Evolutionary conservation across 2,329 filamentous ascomycete species (phyloP).

Genomic region (Aspergillus caelatus): DNA sequence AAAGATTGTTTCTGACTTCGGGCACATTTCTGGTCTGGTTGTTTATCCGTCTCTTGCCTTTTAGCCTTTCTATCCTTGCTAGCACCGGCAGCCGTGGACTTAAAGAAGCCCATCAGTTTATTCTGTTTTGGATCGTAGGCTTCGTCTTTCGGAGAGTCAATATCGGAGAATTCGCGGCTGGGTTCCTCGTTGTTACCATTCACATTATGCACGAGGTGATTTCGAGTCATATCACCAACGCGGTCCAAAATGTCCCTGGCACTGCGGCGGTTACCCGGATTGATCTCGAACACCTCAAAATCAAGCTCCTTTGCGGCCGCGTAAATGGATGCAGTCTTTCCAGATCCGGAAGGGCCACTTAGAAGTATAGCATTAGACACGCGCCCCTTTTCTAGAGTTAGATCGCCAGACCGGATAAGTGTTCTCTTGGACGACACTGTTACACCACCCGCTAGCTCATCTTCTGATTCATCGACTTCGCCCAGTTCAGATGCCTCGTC

Average conservation of each 20-base stretch:
- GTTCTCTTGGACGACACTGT: slow-evolving; percentile 42
- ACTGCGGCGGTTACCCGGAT: slow-evolving; percentile 77
- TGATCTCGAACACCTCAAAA: slow-evolving; percentile 95
- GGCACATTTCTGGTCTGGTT: slow-evolving; percentile 36
- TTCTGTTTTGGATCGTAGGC: slow-evolving; percentile 72
- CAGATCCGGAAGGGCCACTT: slow-evolving; percentile 85
- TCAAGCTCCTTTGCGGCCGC: slow-evolving; percentile 88
- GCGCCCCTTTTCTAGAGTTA: slow-evolving; percentile 54
- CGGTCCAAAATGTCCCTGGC: slow-evolving; percentile 89
- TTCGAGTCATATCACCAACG: slow-evolving; percentile 95
- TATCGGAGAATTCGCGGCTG: slow-evolving; percentile 19
- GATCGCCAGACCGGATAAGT: slow-evolving; percentile 45
- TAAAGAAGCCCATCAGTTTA: slow-evolving; percentile 82
- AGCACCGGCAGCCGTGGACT: slow-evolving; percentile 50
- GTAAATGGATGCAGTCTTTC: slow-evolving; percentile 90
- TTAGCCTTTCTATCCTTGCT: slow-evolving; percentile 22
- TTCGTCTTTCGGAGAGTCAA: slow-evolving; percentile 57
- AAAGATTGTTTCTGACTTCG: slow-evolving; percentile 82
- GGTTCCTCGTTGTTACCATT: slow-evolving; percentile 30
- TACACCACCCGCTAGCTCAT: slow-evolving; percentile 44
- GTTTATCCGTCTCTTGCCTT: slow-evolving; percentile 26
- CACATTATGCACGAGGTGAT: slow-evolving; percentile 76
- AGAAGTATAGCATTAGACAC: slow-evolving; percentile 76
- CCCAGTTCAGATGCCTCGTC: slow-evolving; percentile 73
- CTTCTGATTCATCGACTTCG: slow-evolving; percentile 66